Conservation (phyloP, 2,329 filamentous ascomycete genomes). For the Malbranchea cinnamomea region DNA sequence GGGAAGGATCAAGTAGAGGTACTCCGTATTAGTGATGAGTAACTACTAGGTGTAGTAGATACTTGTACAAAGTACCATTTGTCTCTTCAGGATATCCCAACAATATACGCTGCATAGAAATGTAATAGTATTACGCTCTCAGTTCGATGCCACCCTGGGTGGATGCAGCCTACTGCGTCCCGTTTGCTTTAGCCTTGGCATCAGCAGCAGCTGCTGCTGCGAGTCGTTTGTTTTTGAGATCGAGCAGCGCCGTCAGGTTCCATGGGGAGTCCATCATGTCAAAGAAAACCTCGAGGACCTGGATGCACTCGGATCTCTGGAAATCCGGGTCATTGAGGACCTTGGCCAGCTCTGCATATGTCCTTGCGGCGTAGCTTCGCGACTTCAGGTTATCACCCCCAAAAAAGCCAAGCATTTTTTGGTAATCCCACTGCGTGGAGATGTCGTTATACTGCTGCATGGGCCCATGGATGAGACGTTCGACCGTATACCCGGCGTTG, state of each 20-base stretch:
- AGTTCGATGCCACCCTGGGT: too few species aligned
- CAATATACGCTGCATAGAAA: too few species aligned
- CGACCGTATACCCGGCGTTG: conserved; percentile 16
- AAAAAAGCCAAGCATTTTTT: conserved; percentile 15
- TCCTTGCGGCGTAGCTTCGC: conserved; percentile 7
- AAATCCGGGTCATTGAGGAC: conserved; percentile 8
- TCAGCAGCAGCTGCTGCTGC: conserved; percentile 4
- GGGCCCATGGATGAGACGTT: conserved; percentile 16
- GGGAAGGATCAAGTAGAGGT: too few species aligned
- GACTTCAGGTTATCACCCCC: conserved; percentile 7
- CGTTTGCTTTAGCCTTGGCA: conserved; percentile 1
- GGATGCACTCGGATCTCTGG: conserved; percentile 7
- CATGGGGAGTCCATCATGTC: conserved; percentile 10
- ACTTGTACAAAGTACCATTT: too few species aligned
- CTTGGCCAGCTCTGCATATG: conserved; percentile 9
- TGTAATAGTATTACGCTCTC: too few species aligned
- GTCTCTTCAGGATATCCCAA: too few species aligned
- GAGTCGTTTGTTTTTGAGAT: conserved; percentile 8
- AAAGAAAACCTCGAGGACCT: conserved; percentile 9
- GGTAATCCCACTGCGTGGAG: conserved; percentile 14
- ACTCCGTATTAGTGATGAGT: too few species aligned
- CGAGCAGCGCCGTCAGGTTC: conserved; percentile 9
- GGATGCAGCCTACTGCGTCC: too few species aligned
- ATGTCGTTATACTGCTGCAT: conserved; percentile 15
- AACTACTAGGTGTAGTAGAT: too few species aligned